Conservation (phyloP, 2,329 filamentous ascomycete genomes). For the Neonectria sp. region DNA sequence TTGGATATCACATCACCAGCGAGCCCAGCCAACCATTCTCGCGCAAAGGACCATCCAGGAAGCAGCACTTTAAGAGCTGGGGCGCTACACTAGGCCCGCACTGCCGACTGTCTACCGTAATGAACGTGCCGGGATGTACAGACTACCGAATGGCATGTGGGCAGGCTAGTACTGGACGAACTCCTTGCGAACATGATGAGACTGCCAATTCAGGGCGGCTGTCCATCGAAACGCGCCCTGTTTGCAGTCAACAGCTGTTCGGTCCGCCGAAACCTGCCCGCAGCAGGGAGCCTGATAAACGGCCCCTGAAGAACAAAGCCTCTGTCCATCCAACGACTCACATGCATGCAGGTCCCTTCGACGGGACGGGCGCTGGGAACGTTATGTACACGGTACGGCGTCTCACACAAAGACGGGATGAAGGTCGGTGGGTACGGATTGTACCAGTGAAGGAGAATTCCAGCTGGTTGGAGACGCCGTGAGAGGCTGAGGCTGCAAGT, state of each 20-base stretch:
- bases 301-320: constrained; percentile 14
- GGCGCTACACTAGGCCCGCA: background rate
- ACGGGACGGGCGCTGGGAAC: background rate
- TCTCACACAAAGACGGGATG: too few species aligned
- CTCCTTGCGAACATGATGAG: constrained; percentile 4
- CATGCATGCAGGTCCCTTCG: background rate
- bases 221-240: constrained; percentile 16
- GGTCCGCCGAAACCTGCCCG: background rate
- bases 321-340: background rate
- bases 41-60: background rate
- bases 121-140: constrained; percentile 3
- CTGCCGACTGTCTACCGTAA: constrained; percentile 3
- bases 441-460: constrained; percentile 4
- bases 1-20: background rate
- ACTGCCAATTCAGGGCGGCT: background rate
- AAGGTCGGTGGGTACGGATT: background rate
- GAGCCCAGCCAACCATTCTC: background rate
- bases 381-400: background rate
- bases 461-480: constrained; percentile 1
- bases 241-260: constrained; percentile 2
- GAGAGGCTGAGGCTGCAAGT: background rate
- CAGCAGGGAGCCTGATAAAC: constrained; percentile 1
- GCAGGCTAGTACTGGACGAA: constrained; percentile 4
- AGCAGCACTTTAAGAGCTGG: background rate
- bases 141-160: constrained; percentile 9